A percentile compares a stretch with the other conserved stretches of the same genome.
These are phyloP conservation scores for Piloderma croceum DNA, from an alignment of 768 basidiomycete species.

Conservation along the genomic window DNA sequence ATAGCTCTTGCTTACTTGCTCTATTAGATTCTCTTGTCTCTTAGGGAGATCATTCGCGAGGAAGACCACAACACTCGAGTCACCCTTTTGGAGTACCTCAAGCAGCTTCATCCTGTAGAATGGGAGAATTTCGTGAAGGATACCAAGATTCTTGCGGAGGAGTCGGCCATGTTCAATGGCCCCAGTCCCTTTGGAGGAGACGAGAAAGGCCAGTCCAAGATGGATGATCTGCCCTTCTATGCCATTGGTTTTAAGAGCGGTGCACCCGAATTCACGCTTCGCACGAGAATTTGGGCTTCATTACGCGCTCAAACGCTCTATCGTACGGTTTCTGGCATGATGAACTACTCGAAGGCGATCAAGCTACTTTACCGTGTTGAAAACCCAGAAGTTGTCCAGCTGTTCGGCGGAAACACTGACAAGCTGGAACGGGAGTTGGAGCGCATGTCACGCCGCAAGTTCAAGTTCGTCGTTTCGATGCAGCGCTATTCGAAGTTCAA, in stretches of 20 bases:
- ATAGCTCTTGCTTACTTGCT: constrained; percentile 8
- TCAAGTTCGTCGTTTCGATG: constrained; percentile 99
- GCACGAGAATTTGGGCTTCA: constrained; percentile 99
- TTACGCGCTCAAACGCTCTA: constrained; percentile 98
- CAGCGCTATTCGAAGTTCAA: constrained; percentile 99
- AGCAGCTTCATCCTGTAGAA: constrained; percentile 95
- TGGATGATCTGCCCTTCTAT: constrained; percentile 94
- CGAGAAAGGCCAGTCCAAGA: constrained; percentile 81
- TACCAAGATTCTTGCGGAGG: constrained; percentile 97
- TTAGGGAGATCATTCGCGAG: constrained; percentile 97
- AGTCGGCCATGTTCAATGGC: constrained; percentile 82
- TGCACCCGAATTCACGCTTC: constrained; percentile 95
- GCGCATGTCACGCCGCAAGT: constrained; percentile 96
- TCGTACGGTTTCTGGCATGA: constrained; percentile 98
- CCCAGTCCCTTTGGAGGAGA: constrained; percentile 63
- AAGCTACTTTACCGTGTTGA: constrained; percentile 99
- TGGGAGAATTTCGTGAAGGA: constrained; percentile 99
- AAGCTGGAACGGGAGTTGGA: constrained; percentile 94
- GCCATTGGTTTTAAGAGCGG: constrained; percentile 99
- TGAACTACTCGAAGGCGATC: constrained; percentile 99
- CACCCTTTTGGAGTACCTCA: constrained; percentile 94
- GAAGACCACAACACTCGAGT: constrained; percentile 97
- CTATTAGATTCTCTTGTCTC: constrained; percentile 79
- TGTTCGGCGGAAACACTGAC: constrained; percentile 96
- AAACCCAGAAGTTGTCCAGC: constrained; percentile 97